Evolutionary conservation across 2,329 filamentous ascomycete genomes (phyloP).

Genomic region (Lasiodiplodia hormozganensis): DNA sequence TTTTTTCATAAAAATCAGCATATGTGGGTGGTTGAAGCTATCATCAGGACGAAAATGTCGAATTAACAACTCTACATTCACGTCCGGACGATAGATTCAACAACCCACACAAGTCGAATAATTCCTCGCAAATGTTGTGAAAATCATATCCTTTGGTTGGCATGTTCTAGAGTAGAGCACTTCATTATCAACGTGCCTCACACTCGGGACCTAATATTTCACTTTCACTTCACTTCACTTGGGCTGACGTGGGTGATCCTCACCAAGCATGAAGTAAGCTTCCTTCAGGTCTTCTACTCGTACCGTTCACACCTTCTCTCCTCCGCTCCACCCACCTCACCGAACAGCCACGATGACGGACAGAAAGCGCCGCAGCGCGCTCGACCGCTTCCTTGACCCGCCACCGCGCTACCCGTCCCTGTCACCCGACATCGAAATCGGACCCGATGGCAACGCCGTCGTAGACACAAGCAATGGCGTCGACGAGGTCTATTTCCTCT

Average conservation of each 20-base stretch:
- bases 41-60: no score
- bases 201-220: not conserved
- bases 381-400: not conserved
- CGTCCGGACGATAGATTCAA: no score
- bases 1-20: no score
- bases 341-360: not conserved
- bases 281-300: not conserved
- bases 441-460: not conserved
- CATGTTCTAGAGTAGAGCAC: not conserved
- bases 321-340: not conserved
- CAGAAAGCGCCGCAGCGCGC: not conserved
- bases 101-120: no score
- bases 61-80: no score
- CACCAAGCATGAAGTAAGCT: not conserved
- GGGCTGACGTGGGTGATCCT: not conserved
- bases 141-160: no score
- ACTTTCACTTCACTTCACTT: not conserved
- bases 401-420: not conserved
- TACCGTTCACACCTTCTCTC: not conserved
- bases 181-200: not conserved
- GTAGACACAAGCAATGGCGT: slow-evolving; percentile 1
- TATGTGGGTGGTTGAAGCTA: no score
- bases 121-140: no score
- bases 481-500: slow-evolving; percentile 14
- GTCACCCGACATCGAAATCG: slow-evolving; percentile 11